Conservation (phyloP, 106 monocot genomes). For the Allium cepa region DNA sequence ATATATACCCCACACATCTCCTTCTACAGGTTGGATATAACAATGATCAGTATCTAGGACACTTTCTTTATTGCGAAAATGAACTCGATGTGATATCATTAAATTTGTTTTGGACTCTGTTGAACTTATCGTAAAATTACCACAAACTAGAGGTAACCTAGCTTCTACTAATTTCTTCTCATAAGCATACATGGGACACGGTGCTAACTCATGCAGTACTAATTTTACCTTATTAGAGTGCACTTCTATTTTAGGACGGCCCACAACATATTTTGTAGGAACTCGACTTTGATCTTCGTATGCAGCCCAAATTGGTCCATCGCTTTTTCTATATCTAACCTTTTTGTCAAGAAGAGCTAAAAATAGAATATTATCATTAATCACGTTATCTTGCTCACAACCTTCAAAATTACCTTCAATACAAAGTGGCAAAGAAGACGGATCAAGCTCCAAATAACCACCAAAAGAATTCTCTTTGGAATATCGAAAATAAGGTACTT, state of each 20-base stretch:
- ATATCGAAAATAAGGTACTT: constrained; percentile 6
- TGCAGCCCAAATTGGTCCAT: constrained; percentile 7
- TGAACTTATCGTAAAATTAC: too few species aligned
- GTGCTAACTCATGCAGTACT: constrained; percentile 3
- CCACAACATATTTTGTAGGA: constrained; percentile 6
- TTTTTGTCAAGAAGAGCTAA: constrained; percentile 6
- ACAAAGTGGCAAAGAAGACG: constrained; percentile 1
- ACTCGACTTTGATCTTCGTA: constrained; percentile 1
- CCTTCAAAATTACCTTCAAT: not conserved
- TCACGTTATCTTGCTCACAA: not conserved
- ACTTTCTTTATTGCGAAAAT: too few species aligned
- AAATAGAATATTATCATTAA: constrained; percentile 8
- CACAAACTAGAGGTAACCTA: not conserved
- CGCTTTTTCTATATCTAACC: not conserved
- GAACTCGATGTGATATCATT: too few species aligned
- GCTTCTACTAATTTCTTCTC: constrained; percentile 9
- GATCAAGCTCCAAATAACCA: constrained; percentile 6
- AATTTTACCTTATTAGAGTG: not conserved
- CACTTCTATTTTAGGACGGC: not conserved
- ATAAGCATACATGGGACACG: not conserved
- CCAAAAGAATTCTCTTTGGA: not conserved
- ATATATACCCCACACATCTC: too few species aligned
- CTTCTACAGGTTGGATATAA: too few species aligned
- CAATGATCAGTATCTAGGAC: not conserved
- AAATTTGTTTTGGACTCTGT: too few species aligned